These are phyloP conservation scores for Pyricularia grisea DNA, from an alignment of 2,329 filamentous ascomycete genomes.

Conservation along the genomic window DNA sequence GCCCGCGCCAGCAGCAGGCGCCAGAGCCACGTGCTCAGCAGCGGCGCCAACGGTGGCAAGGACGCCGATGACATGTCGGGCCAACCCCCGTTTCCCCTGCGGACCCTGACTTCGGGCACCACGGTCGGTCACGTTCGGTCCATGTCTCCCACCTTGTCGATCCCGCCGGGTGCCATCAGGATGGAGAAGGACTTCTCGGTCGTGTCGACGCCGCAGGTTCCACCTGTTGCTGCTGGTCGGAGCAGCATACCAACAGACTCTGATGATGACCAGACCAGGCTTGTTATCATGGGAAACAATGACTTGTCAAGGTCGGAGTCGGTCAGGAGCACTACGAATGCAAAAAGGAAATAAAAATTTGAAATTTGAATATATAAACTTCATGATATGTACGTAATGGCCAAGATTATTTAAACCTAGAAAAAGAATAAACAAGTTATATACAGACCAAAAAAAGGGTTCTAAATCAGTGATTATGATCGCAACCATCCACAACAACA, in stretches of 20 bases:
- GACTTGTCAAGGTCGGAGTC: background rate
- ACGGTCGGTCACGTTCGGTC: background rate
- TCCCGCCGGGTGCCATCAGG: conserved; percentile 1
- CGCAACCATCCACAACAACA: background rate
- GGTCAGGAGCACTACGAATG: background rate
- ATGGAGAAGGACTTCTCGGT: conserved; percentile 1
- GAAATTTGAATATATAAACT: background rate
- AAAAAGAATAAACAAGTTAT: background rate
- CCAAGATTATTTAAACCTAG: background rate
- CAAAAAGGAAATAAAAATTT: background rate
- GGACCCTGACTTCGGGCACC: background rate
- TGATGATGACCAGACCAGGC: background rate
- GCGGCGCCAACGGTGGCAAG: background rate
- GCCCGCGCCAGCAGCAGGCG: background rate
- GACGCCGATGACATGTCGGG: background rate
- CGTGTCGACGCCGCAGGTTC: background rate
- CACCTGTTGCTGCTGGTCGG: background rate
- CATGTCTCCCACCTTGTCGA: background rate
- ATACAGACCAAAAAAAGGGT: no score
- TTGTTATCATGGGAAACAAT: background rate
- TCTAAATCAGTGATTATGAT: background rate
- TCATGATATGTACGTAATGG: background rate
- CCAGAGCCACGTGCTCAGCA: background rate
- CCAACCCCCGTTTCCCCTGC: background rate
- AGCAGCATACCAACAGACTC: background rate